These are phyloP conservation scores for Solanum pimpinellifolium DNA, from an alignment of 257 asterid species.

Conservation along the genomic window DNA sequence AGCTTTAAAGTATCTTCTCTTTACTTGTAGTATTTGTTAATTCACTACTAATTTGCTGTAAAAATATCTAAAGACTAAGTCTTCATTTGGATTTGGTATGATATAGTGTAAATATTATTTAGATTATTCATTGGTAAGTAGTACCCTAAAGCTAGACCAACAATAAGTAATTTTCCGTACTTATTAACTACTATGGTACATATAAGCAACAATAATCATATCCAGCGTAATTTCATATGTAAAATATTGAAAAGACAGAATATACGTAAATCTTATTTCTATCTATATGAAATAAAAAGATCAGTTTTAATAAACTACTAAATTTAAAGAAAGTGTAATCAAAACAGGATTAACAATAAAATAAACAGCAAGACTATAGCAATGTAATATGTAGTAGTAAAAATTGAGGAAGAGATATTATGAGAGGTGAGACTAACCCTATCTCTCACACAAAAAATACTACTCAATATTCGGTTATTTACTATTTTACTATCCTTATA, in stretches of 20 bases:
- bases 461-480: background rate
- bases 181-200: background rate
- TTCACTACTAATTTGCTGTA: background rate
- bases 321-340: no score
- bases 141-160: background rate
- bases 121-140: background rate
- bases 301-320: rapidly evolving
- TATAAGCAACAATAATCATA: background rate
- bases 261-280: background rate
- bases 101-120: background rate
- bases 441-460: background rate
- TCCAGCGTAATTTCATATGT: no score
- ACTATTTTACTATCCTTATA: no score
- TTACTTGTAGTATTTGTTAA: background rate
- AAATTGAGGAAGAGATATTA: background rate
- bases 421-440: background rate
- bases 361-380: no score
- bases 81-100: background rate
- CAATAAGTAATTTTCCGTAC: background rate
- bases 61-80: background rate
- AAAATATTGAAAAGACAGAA: rapidly evolving
- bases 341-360: no score
- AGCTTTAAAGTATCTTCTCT: background rate
- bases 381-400: no score
- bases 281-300: no score